phyloP scores from a whole-genome alignment of 768 basidiomycete genomes.

The Neoboletus magnificus region DNA sequence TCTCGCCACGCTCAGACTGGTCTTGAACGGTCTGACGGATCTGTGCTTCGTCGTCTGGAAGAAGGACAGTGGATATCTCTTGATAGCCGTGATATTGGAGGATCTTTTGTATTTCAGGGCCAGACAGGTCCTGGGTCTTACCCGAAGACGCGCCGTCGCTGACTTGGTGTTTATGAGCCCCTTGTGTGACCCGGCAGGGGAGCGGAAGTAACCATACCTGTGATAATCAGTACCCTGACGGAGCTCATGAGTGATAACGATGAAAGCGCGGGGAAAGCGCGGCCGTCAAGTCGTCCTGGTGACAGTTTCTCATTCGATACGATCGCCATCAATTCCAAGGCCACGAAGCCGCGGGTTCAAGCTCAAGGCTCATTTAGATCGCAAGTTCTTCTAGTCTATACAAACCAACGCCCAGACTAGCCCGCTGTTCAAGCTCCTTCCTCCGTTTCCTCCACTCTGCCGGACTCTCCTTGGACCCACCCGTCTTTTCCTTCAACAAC shows the following conservation, averaged over 20 bases:
- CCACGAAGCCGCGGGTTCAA: background rate
- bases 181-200: background rate
- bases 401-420: conserved; percentile 52
- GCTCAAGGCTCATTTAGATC: conserved; percentile 33
- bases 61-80: conserved; percentile 42
- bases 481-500: conserved; percentile 42
- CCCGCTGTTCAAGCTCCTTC: conserved; percentile 52
- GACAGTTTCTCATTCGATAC: background rate
- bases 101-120: conserved; percentile 56
- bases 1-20: conserved; percentile 43
- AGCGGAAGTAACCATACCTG: conserved; percentile 17
- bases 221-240: conserved; percentile 25
- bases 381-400: conserved; percentile 74
- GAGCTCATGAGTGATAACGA: conserved; percentile 16
- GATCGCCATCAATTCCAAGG: background rate
- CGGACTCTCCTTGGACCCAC: conserved; percentile 29
- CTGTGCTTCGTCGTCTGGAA: conserved; percentile 59
- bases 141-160: conserved; percentile 67
- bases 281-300: background rate
- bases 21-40: conserved; percentile 49
- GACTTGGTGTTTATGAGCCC: conserved; percentile 34
- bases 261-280: background rate
- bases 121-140: conserved; percentile 56
- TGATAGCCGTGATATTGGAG: conserved; percentile 39
- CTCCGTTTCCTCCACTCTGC: conserved; percentile 52